Percentiles rank a stretch among this genome's conserved stretches.
These are phyloP conservation scores for Knufia petricola DNA, from an alignment of 2,329 filamentous ascomycete genomes.

Conservation along the genomic window DNA sequence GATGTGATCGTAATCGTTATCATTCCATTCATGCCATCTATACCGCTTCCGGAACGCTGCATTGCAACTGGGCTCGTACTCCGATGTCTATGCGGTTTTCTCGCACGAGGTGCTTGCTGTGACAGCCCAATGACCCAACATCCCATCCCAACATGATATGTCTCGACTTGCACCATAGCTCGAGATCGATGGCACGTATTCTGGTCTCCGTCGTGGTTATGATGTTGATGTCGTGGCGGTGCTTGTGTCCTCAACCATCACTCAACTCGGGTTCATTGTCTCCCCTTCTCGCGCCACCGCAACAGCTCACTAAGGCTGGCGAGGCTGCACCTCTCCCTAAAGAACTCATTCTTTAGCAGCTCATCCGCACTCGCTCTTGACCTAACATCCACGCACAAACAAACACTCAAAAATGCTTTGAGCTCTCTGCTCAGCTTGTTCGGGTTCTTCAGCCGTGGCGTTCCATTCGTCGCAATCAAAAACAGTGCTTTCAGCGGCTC, in stretches of 20 bases:
- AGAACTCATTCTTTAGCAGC: slow-evolving; percentile 82
- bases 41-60: background rate
- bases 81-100: no score
- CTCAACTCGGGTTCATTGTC: slow-evolving; percentile 14
- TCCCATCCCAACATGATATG: no score
- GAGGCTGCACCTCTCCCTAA: slow-evolving; percentile 81
- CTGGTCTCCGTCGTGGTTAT: no score
- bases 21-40: slow-evolving; percentile 4
- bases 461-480: slow-evolving; percentile 95
- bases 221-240: no score
- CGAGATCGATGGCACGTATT: no score
- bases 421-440: slow-evolving; percentile 97
- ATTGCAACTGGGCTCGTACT: background rate
- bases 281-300: slow-evolving; percentile 48
- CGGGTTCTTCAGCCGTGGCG: slow-evolving; percentile 91
- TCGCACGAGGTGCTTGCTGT: no score
- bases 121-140: background rate
- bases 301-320: slow-evolving; percentile 77
- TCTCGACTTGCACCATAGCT: background rate
- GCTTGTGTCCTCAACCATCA: background rate
- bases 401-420: slow-evolving; percentile 93
- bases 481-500: slow-evolving; percentile 95
- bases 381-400: slow-evolving; percentile 92
- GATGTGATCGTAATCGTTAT: slow-evolving; percentile 4
- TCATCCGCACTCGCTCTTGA: slow-evolving; percentile 86